Conservation (phyloP, 2,329 filamentous ascomycete genomes). For the Phialocephala subalpina region DNA sequence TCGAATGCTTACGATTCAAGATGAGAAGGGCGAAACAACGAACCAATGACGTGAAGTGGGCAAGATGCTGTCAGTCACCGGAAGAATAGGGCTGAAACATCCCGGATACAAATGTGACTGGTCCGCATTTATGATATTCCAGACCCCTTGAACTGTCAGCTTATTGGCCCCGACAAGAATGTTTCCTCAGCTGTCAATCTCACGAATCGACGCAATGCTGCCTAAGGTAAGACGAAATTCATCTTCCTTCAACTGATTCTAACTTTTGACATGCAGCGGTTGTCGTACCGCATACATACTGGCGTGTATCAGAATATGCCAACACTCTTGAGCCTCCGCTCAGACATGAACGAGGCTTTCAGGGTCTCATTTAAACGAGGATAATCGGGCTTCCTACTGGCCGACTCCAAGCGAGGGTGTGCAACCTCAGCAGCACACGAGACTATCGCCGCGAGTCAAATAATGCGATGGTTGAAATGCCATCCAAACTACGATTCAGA, state of each 20-base stretch:
- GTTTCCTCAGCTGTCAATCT: constrained; percentile 16
- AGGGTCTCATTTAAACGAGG: constrained; percentile 6
- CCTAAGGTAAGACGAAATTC: not conserved
- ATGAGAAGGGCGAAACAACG: constrained; percentile 5
- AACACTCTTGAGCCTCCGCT: constrained; percentile 11
- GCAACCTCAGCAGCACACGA: not conserved
- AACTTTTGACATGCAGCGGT: not conserved
- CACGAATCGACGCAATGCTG: not conserved
- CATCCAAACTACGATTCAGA: not conserved
- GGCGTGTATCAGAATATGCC: not conserved
- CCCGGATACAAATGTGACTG: constrained; percentile 13
- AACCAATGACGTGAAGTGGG: not conserved
- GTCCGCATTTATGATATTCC: constrained; percentile 20
- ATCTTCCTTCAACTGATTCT: constrained; percentile 1
- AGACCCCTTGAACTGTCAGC: not conserved
- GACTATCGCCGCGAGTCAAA: not conserved
- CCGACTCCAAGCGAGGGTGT: not conserved
- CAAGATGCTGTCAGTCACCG: not conserved
- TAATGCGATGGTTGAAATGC: not conserved
- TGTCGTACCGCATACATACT: not conserved
- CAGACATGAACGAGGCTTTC: constrained; percentile 11
- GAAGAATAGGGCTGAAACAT: constrained; percentile 23
- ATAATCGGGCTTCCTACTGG: not conserved
- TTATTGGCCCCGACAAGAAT: constrained; percentile 4
- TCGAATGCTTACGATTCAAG: constrained; percentile 5